phyloP scores from a whole-genome alignment of 1,284 basidiomycete genomes.

The Singerocomus rubriflavus region DNA sequence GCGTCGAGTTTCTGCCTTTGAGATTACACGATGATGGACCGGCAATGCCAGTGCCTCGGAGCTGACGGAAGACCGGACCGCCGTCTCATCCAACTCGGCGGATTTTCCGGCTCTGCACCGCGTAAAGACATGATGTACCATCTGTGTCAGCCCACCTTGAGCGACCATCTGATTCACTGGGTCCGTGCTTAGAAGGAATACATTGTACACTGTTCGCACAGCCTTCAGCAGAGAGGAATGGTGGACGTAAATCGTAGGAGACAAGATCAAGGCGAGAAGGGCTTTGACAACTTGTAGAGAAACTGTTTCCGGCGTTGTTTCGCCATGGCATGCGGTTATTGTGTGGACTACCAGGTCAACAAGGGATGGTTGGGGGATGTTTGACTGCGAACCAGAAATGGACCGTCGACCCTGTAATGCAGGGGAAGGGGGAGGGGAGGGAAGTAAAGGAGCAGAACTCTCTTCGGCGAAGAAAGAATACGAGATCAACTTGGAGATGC shows the following conservation, averaged over 20 bases:
- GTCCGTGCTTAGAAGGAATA: constrained; percentile 87
- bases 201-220: constrained; percentile 94
- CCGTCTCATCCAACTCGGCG: constrained; percentile 26
- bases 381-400: constrained; percentile 48
- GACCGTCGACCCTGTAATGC: constrained; percentile 44
- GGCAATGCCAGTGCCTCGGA: constrained; percentile 23
- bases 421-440: constrained; percentile 73
- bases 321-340: constrained; percentile 89
- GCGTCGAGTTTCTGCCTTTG: constrained; percentile 11
- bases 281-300: constrained; percentile 96
- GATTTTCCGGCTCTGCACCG: constrained; percentile 54
- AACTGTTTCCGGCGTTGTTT: constrained; percentile 83
- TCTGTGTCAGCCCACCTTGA: constrained; percentile 94
- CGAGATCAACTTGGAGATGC: constrained; percentile 93
- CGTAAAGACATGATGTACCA: constrained; percentile 94
- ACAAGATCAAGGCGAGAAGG: constrained; percentile 83
- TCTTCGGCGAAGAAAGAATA: constrained; percentile 90
- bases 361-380: constrained; percentile 61
- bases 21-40: constrained; percentile 4
- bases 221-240: constrained; percentile 93
- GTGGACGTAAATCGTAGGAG: constrained; percentile 83
- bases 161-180: constrained; percentile 94
- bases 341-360: constrained; percentile 92
- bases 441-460: constrained; percentile 24
- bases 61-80: constrained; percentile 21